Evolutionary conservation across 805 yeast species (phyloP), one percentile per base, ranked within the genome.

Genomic region (Candida golubevii): DNA sequence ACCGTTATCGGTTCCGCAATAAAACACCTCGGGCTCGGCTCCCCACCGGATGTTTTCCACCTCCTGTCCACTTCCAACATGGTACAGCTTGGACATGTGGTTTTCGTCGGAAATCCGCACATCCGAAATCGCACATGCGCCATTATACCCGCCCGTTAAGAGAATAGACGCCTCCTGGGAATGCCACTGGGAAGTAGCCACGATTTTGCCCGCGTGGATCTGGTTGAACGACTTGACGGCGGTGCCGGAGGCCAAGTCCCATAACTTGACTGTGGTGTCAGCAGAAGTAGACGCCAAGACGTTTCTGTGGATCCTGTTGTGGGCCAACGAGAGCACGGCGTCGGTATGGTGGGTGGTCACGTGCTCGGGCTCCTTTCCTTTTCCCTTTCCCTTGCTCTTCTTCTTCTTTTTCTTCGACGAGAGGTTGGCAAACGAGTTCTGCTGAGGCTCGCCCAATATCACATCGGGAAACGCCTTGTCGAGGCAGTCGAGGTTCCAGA

Each of bases 401-500:
- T 18, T 18, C 23, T 18, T 18, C 5, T 18, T 18, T 58, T 77
- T 77, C 65, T 75, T 74, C 47, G 64, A 68, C 23, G 56, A 50
- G 32, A 64, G 46, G 12, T 63, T 63, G 50, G 72, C 69, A 41
- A 72, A 62, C 33, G 72, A 66, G 51, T 67, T 61, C 58, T 62
- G 59, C 36, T 73, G 74, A 9, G 81, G 80, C 60, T 86, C 95
- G 41, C 99, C 98, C 48, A 93, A 73, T 50, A 93, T 88, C 54
- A 85, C 77, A 60, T 90, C 96, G 11, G 99, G 99, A 76, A 87
- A 91, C 26, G 96, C 91, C 58, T 88, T 88, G 55, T 93, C 98
- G 31, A 91, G 73, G 51, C 84, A 82, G 63, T 93, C 99, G 58
- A 93, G 72, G 65, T 93, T 89, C 98, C 98, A 93, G 49, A 93